Evolutionary conservation across 805 yeast species (phyloP).

Genomic region (Hyphopichia homilentoma): DNA sequence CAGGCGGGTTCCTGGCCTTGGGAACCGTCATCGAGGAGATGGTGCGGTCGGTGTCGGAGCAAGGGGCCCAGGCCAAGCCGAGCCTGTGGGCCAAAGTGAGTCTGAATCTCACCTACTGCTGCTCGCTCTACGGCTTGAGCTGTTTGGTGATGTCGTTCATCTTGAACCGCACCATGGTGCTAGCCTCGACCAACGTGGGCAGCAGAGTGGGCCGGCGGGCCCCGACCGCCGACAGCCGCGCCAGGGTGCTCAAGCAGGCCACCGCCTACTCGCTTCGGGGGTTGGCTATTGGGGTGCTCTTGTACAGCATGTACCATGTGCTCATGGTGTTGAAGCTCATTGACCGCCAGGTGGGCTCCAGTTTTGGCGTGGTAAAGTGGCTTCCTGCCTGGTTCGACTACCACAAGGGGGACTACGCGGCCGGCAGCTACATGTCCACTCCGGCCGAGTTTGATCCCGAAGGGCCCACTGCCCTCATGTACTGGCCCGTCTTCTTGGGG

Average conservation of each 20-base stretch:
- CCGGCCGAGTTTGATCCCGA: conserved; percentile 11
- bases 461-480: conserved; percentile 50
- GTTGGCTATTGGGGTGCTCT: conserved; percentile 21
- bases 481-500: conserved; percentile 56
- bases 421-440: conserved; percentile 28
- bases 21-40: no score
- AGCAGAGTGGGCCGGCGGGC: background rate
- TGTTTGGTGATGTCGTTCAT: conserved; percentile 37
- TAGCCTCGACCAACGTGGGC: conserved; percentile 35
- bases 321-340: conserved; percentile 29
- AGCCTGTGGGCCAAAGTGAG: no score
- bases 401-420: conserved; percentile 6
- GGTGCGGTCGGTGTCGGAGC: no score
- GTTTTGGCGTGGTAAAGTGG: no score
- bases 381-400: conserved; percentile 3
- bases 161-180: conserved; percentile 33
- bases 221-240: conserved; percentile 6
- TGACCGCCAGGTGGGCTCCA: no score
- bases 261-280: conserved; percentile 25
- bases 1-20: no score
- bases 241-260: conserved; percentile 15
- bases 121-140: conserved; percentile 33
- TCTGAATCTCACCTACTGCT: conserved; percentile 28
- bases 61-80: no score
- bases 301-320: conserved; percentile 21